These are phyloP conservation scores for Phytophthora boehmeriae DNA, from an alignment of 352 stramenopile genomes.

Conservation along the genomic window DNA sequence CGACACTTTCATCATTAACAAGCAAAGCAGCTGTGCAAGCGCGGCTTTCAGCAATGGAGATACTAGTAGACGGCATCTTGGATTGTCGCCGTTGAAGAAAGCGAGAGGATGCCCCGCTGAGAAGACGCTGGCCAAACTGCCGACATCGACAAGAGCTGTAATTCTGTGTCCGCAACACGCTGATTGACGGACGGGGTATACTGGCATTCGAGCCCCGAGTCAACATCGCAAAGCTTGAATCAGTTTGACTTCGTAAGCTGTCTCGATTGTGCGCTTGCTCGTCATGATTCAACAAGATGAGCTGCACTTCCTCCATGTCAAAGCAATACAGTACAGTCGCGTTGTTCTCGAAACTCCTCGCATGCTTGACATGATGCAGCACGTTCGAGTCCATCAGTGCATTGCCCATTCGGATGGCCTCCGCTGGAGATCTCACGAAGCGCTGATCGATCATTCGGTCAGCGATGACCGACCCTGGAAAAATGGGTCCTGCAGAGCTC, in stretches of 20 bases:
- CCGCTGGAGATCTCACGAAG: slow-evolving; percentile 43
- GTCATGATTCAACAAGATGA: slow-evolving; percentile 24
- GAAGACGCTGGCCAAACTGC: slow-evolving; percentile 51
- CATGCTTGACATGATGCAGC: slow-evolving; percentile 61
- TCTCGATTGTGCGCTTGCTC: slow-evolving; percentile 6
- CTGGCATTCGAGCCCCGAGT: slow-evolving; percentile 7
- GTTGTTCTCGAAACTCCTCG: slow-evolving; percentile 46
- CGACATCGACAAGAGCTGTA: slow-evolving; percentile 42
- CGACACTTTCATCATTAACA: slow-evolving; percentile 17
- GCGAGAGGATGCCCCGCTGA: slow-evolving; percentile 15
- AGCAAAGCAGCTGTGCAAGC: slow-evolving; percentile 20
- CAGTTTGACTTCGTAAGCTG: slow-evolving; percentile 20
- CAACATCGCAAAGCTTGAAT: slow-evolving; percentile 28
- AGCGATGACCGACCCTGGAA: slow-evolving; percentile 26
- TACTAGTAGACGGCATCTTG: slow-evolving; percentile 10
- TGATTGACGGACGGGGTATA: slow-evolving; percentile 21
- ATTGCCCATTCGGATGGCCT: slow-evolving; percentile 60
- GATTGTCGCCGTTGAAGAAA: slow-evolving; percentile 21
- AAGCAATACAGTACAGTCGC: slow-evolving; percentile 42
- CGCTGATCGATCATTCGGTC: slow-evolving; percentile 37
- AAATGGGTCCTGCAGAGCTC: slow-evolving; percentile 6
- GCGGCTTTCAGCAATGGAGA: slow-evolving; percentile 11
- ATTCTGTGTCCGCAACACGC: slow-evolving; percentile 13
- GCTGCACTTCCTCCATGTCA: slow-evolving; percentile 29
- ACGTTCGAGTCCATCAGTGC: slow-evolving; percentile 67